Conservation (phyloP, 139 green algal genomes). For the Chlorella sorokiniana region DNA sequence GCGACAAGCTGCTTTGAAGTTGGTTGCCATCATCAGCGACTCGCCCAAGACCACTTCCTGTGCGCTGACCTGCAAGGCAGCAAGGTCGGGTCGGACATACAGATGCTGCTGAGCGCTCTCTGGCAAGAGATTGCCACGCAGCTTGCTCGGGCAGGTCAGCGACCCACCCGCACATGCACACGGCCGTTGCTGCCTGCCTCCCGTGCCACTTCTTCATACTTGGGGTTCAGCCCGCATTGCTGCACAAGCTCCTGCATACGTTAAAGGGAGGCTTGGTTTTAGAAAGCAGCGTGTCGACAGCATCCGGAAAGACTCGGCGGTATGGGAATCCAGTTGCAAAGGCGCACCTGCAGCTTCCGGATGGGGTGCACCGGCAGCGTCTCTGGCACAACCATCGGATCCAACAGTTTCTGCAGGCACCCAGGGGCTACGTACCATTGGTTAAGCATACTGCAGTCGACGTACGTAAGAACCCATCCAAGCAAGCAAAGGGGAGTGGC, state of each 20-base stretch:
- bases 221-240: constrained; percentile 9
- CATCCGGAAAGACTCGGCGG: not conserved
- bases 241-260: constrained; percentile 33
- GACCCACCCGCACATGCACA: constrained; percentile 10
- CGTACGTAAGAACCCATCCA: not conserved
- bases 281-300: not conserved
- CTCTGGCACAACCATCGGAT: constrained; percentile 43
- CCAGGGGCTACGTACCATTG: not conserved
- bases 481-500: too few species aligned
- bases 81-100: not conserved
- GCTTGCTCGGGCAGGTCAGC: not conserved
- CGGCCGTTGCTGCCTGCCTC: not conserved
- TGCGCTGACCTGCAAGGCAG: constrained; percentile 2
- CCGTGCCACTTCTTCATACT: constrained; percentile 23
- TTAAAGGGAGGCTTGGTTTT: not conserved
- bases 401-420: constrained; percentile 35
- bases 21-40: constrained; percentile 12
- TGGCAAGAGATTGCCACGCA: not conserved
- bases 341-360: constrained; percentile 8
- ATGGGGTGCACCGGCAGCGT: constrained; percentile 54
- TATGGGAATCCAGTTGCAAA: not conserved
- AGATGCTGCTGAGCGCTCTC: not conserved
- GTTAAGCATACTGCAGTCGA: not conserved
- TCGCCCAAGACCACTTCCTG: constrained; percentile 17
- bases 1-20: not conserved